Base-by-base conservation (phyloP, 257 asterid species). In the Pogostemon cablin region DNA sequence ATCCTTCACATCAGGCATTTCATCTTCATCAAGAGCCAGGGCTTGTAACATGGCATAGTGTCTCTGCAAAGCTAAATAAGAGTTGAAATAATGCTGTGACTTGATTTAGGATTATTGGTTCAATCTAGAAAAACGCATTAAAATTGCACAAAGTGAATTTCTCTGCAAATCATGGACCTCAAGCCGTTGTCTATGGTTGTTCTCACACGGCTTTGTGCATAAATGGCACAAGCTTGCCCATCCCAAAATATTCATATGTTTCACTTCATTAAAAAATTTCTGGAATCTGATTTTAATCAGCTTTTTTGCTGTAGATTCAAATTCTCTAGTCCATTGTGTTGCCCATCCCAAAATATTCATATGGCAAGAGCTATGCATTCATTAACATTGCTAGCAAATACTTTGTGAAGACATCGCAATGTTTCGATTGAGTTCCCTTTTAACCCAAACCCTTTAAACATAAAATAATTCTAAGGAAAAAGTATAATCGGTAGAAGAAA, bases 31-130 rank as follows among this genome's bases (percentile, higher is more conserved):
- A 72, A 95, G 83, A 34, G 99, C 99, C 43, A 95, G 84, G 74
- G 99, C 98, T 79, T 95, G 96, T 77, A 95, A 69, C 57, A 91
- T 89, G 34, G 99, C 98, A 77, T 89, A 91, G 80, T 95, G 99
- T 73, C 89, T 91, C 87, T 95, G 99, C 91, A 95, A 83, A 61
- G 96, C 99, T 89, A 86, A 78, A 63, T 47, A 65, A 32, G 41
- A 71, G 72, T 56, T 59, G 15, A 34, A 56, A 72, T 52, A 61
- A 38, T 42, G 42, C 7, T 47, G 50, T 17, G 17, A 79, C 64
- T 68, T 65, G 72, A 68, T 44, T 64, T 25, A 4, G 61, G 20
- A 46, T 48, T 17, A 15, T 53, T 17, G 43, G 53, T 41, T 20
- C 5, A 52, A 63, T 59, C 20, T 59, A 47, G 75, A 70, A 53